Evolutionary conservation across 148 eudicot genomes (phyloP).

Genomic region (Simmondsia chinensis): DNA sequence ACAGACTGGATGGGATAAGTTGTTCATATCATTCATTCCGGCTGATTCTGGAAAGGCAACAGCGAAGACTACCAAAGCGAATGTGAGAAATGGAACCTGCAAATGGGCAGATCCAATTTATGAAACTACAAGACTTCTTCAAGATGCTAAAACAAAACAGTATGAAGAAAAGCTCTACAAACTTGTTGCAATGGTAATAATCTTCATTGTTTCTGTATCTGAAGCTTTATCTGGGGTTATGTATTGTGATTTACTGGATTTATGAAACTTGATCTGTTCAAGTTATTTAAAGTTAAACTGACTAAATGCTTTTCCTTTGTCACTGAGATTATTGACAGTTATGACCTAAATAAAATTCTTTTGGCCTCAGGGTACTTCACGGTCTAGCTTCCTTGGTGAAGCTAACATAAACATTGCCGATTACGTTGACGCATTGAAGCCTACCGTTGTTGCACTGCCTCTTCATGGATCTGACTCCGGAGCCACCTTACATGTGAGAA

Average conservation of each 20-base stretch:
- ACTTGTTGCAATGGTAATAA: conserved; percentile 79
- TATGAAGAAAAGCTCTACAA: conserved; percentile 88
- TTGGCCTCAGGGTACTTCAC: conserved; percentile 70
- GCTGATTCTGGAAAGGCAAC: conserved; percentile 79
- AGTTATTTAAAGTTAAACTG: too few relatives aligned
- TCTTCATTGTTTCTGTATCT: not conserved
- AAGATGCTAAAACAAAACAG: conserved; percentile 69
- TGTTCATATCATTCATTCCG: conserved; percentile 80
- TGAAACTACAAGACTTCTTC: conserved; percentile 95
- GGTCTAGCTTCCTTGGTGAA: conserved; percentile 93
- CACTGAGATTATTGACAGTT: too few relatives aligned
- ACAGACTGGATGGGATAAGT: conserved; percentile 87
- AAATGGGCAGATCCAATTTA: conserved; percentile 98
- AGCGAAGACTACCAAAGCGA: conserved; percentile 87
- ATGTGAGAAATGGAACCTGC: conserved; percentile 91
- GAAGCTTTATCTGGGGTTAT: not conserved
- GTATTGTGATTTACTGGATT: too few relatives aligned
- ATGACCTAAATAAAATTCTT: too few relatives aligned
- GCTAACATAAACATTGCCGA: conserved; percentile 90
- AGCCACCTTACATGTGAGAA: conserved; percentile 76
- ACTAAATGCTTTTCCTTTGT: not conserved
- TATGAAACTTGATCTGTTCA: too few relatives aligned
- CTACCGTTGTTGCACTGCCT: conserved; percentile 56
- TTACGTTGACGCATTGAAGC: conserved; percentile 79
- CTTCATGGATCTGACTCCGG: conserved; percentile 86